Conservation (phyloP, 1,284 basidiomycete species). For the Sanghuangporus baumii region DNA sequence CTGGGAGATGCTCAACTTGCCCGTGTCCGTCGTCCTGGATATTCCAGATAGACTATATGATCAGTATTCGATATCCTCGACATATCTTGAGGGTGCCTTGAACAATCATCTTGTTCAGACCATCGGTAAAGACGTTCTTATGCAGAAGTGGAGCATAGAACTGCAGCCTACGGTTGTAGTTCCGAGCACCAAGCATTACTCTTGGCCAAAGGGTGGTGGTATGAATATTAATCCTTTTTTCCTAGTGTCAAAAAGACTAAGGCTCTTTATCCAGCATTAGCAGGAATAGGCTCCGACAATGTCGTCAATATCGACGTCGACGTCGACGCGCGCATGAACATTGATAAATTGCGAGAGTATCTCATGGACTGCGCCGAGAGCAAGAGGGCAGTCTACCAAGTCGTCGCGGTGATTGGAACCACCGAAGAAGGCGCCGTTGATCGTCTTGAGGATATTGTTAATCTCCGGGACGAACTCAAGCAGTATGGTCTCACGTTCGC, state of each 20-base stretch:
- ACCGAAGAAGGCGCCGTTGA: constrained; percentile 43
- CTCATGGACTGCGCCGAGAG: constrained; percentile 30
- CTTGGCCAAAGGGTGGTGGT: constrained; percentile 46
- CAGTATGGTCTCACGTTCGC: constrained; percentile 34
- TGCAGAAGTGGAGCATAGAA: constrained; percentile 25
- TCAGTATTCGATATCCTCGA: constrained; percentile 27
- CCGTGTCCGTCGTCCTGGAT: constrained; percentile 24
- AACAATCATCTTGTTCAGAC: constrained; percentile 32
- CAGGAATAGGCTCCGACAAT: constrained; percentile 39
- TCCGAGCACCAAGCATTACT: constrained; percentile 37
- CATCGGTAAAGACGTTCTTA: constrained; percentile 31
- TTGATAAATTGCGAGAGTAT: constrained; percentile 23
- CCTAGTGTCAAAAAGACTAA: background rate
- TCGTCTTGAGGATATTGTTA: constrained; percentile 35
- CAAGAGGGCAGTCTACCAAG: constrained; percentile 35
- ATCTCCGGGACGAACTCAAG: constrained; percentile 28
- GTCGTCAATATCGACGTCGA: constrained; percentile 34
- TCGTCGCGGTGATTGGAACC: constrained; percentile 39
- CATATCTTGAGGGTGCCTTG: constrained; percentile 24
- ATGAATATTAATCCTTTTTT: constrained; percentile 3
- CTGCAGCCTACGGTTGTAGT: constrained; percentile 26
- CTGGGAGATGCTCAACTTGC: constrained; percentile 33
- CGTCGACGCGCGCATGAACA: constrained; percentile 33
- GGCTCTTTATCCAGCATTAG: constrained; percentile 28
- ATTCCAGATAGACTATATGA: constrained; percentile 26